Base-by-base conservation (phyloP, 148 eudicot species). In the Heliamphora exappendiculata region DNA sequence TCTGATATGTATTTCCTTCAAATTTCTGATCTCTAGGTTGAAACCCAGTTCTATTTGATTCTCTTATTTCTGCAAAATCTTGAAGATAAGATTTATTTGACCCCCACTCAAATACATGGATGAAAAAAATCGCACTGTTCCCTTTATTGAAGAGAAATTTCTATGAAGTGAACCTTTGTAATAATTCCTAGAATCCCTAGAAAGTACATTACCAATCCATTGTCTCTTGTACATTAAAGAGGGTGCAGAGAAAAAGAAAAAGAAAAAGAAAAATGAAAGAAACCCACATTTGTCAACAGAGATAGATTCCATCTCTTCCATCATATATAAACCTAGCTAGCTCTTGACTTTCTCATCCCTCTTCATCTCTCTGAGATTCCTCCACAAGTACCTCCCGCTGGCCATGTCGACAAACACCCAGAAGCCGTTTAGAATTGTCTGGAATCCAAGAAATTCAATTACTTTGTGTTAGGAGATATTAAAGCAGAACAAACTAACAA, bases 371-470 rank as follows among this genome's bases (percentile, higher is more conserved):
- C 78, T 85, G 44, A 81, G 77, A 82, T 88, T 88, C 79, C 89
- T 81, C 96, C 93, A 91, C 84, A 91, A 68, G 70, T 91, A 91
- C 58, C 82, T 85, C 22, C 96, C 93, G 70, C 88, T 91, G 36
- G 96, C 96, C 96, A 91, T 91, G 76, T 89, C 93, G 29, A 88
- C 86, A 63, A 89, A 89, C 45, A 79, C 84, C 93, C 88, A 91
- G 76, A 91, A 88, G 28, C 86, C 86, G 47, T 85, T 84, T 77
- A 82, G 84, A 67, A 85, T 78, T 64, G 29, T 76, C 96, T 88
- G 83, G 9, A 78, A 58, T 54, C n/a, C 39, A 33, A 34, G 10
- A 54, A 34, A 1, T 72, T 34, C 36, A 73, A 7, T n/a, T 13
- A 19, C 9, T 13, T 54, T 37, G n/a, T 17, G 17, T 31, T 31